Percentiles rank a stretch among this genome's conserved stretches.
These are phyloP conservation scores for Epichloe sp. DNA, from an alignment of 2,329 filamentous ascomycete species.

Conservation along the genomic window DNA sequence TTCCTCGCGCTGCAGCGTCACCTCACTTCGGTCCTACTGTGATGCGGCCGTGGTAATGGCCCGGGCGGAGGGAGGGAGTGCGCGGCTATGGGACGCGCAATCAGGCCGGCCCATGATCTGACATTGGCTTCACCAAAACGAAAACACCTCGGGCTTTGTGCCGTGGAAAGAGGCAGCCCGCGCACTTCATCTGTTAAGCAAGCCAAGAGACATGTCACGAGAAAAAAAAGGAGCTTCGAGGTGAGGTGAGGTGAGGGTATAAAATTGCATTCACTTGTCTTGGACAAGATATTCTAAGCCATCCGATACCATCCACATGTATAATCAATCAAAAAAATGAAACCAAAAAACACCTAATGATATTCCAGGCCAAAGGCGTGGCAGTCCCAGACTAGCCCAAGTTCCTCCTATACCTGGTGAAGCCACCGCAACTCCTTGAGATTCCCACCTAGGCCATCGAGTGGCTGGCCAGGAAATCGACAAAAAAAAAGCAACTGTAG, in stretches of 20 bases:
- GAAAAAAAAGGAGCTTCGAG: neutral
- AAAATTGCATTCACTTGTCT: neutral
- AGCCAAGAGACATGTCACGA: neutral
- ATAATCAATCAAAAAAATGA: neutral
- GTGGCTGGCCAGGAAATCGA: neutral
- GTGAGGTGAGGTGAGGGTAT: neutral
- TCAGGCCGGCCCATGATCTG: neutral
- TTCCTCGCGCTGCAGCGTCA: too few species aligned
- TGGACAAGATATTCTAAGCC: neutral
- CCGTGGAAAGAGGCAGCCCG: neutral
- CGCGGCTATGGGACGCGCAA: too few species aligned
- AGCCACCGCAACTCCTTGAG: conserved; percentile 3
- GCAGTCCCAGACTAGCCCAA: conserved; percentile 2
- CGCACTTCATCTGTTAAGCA: too few species aligned
- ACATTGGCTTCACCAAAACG: too few species aligned
- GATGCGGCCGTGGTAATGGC: neutral
- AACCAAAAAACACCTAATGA: conserved; percentile 2
- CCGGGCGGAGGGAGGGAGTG: neutral
- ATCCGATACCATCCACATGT: neutral
- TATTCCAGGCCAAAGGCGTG: neutral
- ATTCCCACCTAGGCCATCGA: neutral
- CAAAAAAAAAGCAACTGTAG: neutral
- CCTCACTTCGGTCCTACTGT: neutral
- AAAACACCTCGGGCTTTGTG: too few species aligned
- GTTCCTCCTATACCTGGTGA: neutral